Evolutionary conservation across 2,329 filamentous ascomycete species (phyloP).

Genomic region (Fusarium equiseti): DNA sequence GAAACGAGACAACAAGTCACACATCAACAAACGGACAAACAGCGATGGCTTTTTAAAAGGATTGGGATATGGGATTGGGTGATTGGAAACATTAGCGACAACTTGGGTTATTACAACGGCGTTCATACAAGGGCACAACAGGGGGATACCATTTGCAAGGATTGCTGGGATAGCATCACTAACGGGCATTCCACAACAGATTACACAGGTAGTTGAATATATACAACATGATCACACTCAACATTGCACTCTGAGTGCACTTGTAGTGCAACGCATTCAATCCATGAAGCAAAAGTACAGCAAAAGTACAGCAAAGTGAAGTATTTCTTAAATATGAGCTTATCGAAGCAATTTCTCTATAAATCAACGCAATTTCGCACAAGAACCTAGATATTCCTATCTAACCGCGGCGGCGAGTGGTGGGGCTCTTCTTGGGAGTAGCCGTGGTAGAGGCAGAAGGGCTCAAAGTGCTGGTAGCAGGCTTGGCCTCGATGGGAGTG

Average conservation of each 20-base stretch:
- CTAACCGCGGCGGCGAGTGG: slow-evolving; percentile 59
- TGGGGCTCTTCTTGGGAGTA: slow-evolving; percentile 57
- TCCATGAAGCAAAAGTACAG: too few species aligned
- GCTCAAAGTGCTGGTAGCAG: slow-evolving; percentile 40
- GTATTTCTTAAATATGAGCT: slow-evolving; percentile 18
- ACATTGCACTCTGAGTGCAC: not conserved
- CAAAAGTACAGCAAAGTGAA: not conserved
- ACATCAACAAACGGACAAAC: slow-evolving; percentile 36
- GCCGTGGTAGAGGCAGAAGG: slow-evolving; percentile 43
- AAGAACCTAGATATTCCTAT: slow-evolving; percentile 24
- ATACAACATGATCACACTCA: not conserved
- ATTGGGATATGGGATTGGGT: not conserved
- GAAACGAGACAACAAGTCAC: slow-evolving; percentile 42
- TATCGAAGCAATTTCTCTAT: slow-evolving; percentile 35
- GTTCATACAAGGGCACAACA: slow-evolving; percentile 15
- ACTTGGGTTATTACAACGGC: not conserved
- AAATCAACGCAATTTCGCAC: slow-evolving; percentile 28
- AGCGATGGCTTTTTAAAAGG: slow-evolving; percentile 40
- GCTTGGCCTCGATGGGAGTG: slow-evolving; percentile 46
- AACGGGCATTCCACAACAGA: not conserved
- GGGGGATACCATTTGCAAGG: slow-evolving; percentile 32
- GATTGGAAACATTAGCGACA: not conserved
- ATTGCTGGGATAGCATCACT: slow-evolving; percentile 4
- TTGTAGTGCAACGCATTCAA: not conserved
- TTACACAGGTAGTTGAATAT: slow-evolving; percentile 1